Evolutionary conservation across 352 stramenopile species (phyloP), one percentile per base, ranked within the genome.

Genomic region (Phytophthora citrophthora): DNA sequence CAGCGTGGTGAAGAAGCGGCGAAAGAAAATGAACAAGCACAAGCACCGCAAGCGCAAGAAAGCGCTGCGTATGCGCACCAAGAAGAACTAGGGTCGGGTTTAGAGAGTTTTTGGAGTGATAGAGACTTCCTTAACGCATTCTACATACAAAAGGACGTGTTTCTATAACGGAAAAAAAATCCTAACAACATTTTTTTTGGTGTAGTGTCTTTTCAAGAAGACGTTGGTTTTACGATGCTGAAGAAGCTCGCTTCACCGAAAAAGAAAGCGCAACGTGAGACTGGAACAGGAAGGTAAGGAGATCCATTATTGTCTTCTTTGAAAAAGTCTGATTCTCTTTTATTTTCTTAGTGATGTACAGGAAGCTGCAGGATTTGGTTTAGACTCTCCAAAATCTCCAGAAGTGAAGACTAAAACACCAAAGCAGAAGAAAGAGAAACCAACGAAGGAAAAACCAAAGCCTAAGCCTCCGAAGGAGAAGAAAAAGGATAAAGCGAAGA

Each of bases 1-100:
- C 72, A 94, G 84, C 59, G 89, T 96, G 59, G 68, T 95, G 59
- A 94, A 93, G 80, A 96, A 96, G 63, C 77, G 89, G 67, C 83
- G 88, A 84, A 95, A 95, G 83, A 95, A 95, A 77, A 96, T 96
- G 89, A 96, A 94, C 85, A 96, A 96, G 86, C 89, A 96, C 84
- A 96, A 96, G 84, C 83, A 93, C 73, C 83, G 85, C 48, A 96
- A 96, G 87, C 89, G 89, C 63, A 88, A 85, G 71, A 96, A 96
- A 86, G 86, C 86, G 63, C 59, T 75, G 74, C 87, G 89, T 60
- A 93, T 94, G 83, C 86, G 86, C 68, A 96, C 88, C 61, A 94
- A 95, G 81, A 92, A 92, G 79, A 95, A 93, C 76, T 95, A 93
- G 69, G 27, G 44, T 10, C 29, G 29, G 34, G 34, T 16, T 49